Evolutionary conservation across 108 stramenopile genomes (phyloP), one percentile per base, ranked within the genome.

Genomic region (Skeletonema potamos): DNA sequence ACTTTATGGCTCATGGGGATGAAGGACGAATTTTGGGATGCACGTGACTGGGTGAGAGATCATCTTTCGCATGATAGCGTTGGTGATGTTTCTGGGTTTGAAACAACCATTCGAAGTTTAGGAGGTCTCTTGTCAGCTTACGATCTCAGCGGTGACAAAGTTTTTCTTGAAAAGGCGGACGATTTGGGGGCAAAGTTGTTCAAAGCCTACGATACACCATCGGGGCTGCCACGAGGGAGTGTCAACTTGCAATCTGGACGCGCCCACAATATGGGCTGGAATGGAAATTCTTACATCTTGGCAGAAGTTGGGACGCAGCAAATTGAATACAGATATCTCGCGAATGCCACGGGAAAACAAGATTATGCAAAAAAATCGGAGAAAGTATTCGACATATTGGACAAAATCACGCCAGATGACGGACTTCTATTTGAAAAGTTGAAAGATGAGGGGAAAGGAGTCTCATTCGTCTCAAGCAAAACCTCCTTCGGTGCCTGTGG

Each of bases 1-100:
- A 98, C 98, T 0, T 80, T 98, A 5, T 98, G 97, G 96, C 72
- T 99, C 39, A 94, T 98, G 93, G 95, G 86, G 27, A 85, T 98
- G 84, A 92, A 87, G 48, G 94, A 95, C 11, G 98, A 97, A 77
- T 99, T 98, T 67, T 76, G 73, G 44, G 78, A 94, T 24, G 97
- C 88, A 3, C 48, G 88, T 37, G 87, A 94, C 24, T 99, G 96
- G 97, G 90, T 97, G 0, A 64, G 82, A 24, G 77, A 88, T 33
- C 54, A 86, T 54, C 79, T 97, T 27, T 36, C 64, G 29, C 70
- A 89, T 67, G 79, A 84, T 46, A 28, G 62, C 9, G 76, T 86
- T 10, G 39, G 74, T 24, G 54, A 43, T 22, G 97, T 98, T 3
- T 93, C 91, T 29, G 89, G 95, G 41, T 99, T 99, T 82, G 99